Evolutionary conservation across 2,329 filamentous ascomycete genomes (phyloP).

Genomic region (Aphanocladium album): DNA sequence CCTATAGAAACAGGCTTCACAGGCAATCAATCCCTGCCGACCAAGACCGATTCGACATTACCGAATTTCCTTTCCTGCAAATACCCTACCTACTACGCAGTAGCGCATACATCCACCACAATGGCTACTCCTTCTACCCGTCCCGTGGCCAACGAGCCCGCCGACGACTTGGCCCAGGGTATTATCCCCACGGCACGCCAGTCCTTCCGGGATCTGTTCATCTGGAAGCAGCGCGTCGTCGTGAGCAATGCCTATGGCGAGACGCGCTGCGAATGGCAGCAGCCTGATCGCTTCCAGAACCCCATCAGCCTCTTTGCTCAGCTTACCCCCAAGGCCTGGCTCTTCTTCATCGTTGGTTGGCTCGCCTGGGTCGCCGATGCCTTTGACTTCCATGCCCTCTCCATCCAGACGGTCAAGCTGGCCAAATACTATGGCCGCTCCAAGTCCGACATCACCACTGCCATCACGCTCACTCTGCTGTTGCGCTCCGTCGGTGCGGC

Average conservation of each 20-base stretch:
- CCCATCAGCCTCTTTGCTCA: slow-evolving; percentile 64
- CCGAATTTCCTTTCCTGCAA: background rate
- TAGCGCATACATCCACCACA: background rate
- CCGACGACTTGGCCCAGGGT: slow-evolving; percentile 64
- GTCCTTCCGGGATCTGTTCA: slow-evolving; percentile 59
- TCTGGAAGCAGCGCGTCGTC: slow-evolving; percentile 69
- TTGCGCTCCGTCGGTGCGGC: slow-evolving; percentile 71
- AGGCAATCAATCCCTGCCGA: background rate
- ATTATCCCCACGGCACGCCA: slow-evolving; percentile 61
- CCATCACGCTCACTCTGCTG: slow-evolving; percentile 70
- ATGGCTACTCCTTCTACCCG: background rate
- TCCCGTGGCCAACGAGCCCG: slow-evolving; percentile 39
- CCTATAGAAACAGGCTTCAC: background rate
- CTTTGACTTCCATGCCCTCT: slow-evolving; percentile 78
- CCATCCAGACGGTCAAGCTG: slow-evolving; percentile 71
- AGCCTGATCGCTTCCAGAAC: slow-evolving; percentile 61
- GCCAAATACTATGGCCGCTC: slow-evolving; percentile 44
- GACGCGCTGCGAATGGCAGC: slow-evolving; percentile 61
- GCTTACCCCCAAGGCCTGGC: slow-evolving; percentile 62
- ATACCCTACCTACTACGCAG: background rate
- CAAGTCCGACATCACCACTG: slow-evolving; percentile 65
- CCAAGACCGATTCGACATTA: background rate
- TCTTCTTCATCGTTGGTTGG: slow-evolving; percentile 72
- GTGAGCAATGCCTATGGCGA: slow-evolving; percentile 61
- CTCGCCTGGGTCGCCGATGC: slow-evolving; percentile 75